Percentiles rank a stretch among this genome's conserved stretches.
Evolutionary conservation across 176 grass and related monocot species (phyloP).

Genomic region (Saccharum officinarum): DNA sequence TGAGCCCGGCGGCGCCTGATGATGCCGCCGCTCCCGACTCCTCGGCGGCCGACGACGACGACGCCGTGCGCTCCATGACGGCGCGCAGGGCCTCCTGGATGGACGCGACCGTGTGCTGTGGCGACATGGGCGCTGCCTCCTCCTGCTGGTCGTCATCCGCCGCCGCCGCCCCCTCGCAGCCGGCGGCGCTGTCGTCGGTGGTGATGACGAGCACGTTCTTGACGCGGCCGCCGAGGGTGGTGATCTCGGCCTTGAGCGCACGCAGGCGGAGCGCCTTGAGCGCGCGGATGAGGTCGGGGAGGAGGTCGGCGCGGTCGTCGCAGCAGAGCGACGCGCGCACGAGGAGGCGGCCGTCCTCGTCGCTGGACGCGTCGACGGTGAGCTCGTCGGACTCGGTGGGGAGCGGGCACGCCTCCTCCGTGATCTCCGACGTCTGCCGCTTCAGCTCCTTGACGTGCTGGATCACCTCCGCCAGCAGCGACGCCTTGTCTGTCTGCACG

Average conservation of each 20-base stretch:
- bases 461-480: conserved; percentile 94
- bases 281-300: conserved; percentile 89
- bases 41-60: conserved; percentile 37
- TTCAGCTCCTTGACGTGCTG: conserved; percentile 98
- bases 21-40: conserved; percentile 44
- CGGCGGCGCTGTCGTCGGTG: conserved; percentile 39
- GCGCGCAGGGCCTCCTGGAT: conserved; percentile 86
- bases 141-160: background rate
- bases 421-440: conserved; percentile 86
- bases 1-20: conserved; percentile 48
- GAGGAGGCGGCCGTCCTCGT: conserved; percentile 72
- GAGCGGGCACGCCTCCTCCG: conserved; percentile 71
- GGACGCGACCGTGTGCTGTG: conserved; percentile 63
- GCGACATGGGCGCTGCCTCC: conserved; percentile 39
- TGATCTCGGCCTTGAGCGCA: conserved; percentile 93
- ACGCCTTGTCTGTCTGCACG: conserved; percentile 91
- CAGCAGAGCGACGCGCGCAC: conserved; percentile 91
- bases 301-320: conserved; percentile 93
- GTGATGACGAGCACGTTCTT: conserved; percentile 90
- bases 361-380: conserved; percentile 77
- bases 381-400: conserved; percentile 95
- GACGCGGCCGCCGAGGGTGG: conserved; percentile 88
- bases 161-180: background rate
- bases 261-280: conserved; percentile 84
- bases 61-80: conserved; percentile 77